Evolutionary conservation across 768 basidiomycete species (phyloP).

Genomic region (Lactarius indigo): DNA sequence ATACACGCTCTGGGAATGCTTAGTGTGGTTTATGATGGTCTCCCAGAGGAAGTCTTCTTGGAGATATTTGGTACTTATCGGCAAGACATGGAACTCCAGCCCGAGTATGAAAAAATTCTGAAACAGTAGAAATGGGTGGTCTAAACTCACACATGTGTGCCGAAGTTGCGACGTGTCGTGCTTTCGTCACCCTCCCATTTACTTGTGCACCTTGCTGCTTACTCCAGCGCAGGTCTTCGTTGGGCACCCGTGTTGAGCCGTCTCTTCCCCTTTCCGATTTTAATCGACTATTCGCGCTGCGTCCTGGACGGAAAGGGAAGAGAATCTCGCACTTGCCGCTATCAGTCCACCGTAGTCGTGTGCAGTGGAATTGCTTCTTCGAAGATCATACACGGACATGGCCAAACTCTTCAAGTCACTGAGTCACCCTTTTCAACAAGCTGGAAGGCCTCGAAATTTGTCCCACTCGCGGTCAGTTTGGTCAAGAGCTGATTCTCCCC

Average conservation of each 20-base stretch:
- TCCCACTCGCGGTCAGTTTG: not conserved
- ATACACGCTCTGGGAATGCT: no score
- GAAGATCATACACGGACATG: not conserved
- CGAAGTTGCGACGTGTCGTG: not conserved
- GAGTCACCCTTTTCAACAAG: not conserved
- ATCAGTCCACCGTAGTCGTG: not conserved
- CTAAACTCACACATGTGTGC: not conserved
- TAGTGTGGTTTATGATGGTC: no score
- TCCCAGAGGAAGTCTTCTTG: no score
- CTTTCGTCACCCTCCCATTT: not conserved
- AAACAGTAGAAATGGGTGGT: not conserved
- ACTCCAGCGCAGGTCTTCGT: not conserved
- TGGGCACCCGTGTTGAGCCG: not conserved
- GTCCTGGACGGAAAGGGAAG: not conserved
- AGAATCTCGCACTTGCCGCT: not conserved
- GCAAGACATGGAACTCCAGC: not conserved
- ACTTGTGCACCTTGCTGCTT: not conserved
- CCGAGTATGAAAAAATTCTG: not conserved
- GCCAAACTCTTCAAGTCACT: not conserved
- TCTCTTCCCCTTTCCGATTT: not conserved
- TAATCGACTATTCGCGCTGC: not conserved
- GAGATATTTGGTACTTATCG: not conserved
- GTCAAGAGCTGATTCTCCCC: not conserved
- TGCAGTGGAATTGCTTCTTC: not conserved
- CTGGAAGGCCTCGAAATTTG: not conserved